Percentiles rank a stretch among this genome's conserved stretches.
phyloP scores from a whole-genome alignment of 2,329 filamentous ascomycete genomes.

The Xylaria sp. region DNA sequence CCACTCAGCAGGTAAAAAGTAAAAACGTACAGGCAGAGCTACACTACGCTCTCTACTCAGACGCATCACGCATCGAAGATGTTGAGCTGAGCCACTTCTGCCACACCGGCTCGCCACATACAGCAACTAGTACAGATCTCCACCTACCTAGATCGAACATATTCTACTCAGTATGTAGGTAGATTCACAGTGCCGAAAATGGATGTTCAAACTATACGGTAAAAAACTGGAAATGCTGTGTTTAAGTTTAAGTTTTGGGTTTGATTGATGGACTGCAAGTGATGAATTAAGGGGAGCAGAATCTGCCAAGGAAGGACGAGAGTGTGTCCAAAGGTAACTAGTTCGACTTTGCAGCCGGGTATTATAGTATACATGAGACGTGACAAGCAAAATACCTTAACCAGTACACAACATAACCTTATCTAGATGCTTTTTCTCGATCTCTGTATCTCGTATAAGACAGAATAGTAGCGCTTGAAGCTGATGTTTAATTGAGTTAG shows the following conservation, averaged over 20 bases:
- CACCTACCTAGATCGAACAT: background rate
- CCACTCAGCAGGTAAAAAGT: background rate
- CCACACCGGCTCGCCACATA: too few relatives aligned
- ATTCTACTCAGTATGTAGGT: background rate
- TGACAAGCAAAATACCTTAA: background rate
- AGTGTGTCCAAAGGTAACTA: background rate
- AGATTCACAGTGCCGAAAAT: background rate
- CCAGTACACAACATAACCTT: background rate
- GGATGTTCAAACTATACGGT: too few relatives aligned
- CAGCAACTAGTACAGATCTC: background rate
- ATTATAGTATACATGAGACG: background rate
- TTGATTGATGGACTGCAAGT: background rate
- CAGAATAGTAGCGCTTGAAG: background rate
- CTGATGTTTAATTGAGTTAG: too few relatives aligned
- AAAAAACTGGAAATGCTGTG: too few relatives aligned
- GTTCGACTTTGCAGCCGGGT: background rate
- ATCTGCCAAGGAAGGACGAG: background rate
- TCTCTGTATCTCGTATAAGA: background rate
- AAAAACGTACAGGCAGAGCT: too few relatives aligned
- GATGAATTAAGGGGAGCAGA: background rate
- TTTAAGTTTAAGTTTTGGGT: background rate
- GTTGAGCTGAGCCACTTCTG: too few relatives aligned
- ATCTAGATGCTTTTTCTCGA: background rate
- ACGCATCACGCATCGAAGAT: too few relatives aligned
- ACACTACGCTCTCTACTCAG: too few relatives aligned